phyloP scores from a whole-genome alignment of 805 yeast genomes.

The Phaffomyces thermotolerans region DNA sequence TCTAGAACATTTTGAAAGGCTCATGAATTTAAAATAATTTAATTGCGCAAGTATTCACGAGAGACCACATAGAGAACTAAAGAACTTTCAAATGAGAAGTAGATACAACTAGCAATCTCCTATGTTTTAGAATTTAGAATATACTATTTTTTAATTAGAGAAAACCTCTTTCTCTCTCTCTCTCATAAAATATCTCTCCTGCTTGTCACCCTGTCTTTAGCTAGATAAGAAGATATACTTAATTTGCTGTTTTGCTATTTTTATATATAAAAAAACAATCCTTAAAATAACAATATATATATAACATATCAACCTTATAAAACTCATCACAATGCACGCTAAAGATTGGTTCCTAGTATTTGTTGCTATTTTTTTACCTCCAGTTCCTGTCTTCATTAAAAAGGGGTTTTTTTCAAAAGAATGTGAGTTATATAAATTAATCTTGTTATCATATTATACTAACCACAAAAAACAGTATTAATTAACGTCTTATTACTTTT shows the following conservation, averaged over 20 bases:
- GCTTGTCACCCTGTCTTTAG: neutral
- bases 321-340: conserved; percentile 24
- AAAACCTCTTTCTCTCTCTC: too few species aligned
- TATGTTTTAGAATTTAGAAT: too few species aligned
- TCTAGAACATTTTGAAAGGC: too few species aligned
- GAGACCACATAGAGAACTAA: too few species aligned
- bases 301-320: neutral
- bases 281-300: too few species aligned
- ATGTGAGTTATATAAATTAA: too few species aligned
- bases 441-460: conserved; percentile 1
- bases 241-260: neutral
- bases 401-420: conserved; percentile 55
- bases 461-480: conserved; percentile 26
- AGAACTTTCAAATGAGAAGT: too few species aligned
- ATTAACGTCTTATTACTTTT: conserved; percentile 54
- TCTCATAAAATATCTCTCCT: neutral
- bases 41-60: too few species aligned
- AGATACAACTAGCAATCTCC: too few species aligned
- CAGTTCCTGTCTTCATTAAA: conserved; percentile 63
- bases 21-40: too few species aligned
- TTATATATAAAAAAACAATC: too few species aligned
- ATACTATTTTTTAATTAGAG: too few species aligned
- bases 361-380: conserved; percentile 63
- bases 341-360: conserved; percentile 61
- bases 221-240: neutral